phyloP scores from a whole-genome alignment of 2,329 filamentous ascomycete species.

The Pseudocercospora crystallina region DNA sequence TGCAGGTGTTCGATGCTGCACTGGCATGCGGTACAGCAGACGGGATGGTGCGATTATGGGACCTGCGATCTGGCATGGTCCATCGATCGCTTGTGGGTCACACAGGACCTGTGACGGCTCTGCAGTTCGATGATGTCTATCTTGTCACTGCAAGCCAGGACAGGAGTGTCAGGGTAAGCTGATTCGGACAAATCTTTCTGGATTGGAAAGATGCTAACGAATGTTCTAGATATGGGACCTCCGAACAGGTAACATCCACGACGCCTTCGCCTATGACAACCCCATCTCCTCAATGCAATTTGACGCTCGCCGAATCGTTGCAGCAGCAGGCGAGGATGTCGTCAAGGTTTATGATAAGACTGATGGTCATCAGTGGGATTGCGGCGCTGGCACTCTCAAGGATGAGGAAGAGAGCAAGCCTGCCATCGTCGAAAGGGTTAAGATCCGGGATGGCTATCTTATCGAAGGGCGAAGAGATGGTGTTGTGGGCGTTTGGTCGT shows the following conservation, averaged over 20 bases:
- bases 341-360: conserved; percentile 99
- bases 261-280: conserved; percentile 93
- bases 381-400: conserved; percentile 76
- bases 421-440: conserved; percentile 71
- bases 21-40: conserved; percentile 95
- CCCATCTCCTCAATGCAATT: conserved; percentile 97
- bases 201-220: conserved; percentile 26
- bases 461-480: conserved; percentile 88
- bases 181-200: too few relatives aligned
- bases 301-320: conserved; percentile 82
- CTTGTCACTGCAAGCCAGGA: conserved; percentile 91
- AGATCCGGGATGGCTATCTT: conserved; percentile 90
- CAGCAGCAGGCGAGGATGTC: conserved; percentile 86
- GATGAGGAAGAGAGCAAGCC: conserved; percentile 54
- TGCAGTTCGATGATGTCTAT: conserved; percentile 96
- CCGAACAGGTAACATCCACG: conserved; percentile 89
- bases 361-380: conserved; percentile 94
- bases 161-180: conserved; percentile 85
- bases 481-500: conserved; percentile 86
- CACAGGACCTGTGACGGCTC: conserved; percentile 86
- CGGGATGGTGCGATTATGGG: conserved; percentile 95
- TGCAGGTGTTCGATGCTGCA: conserved; percentile 95
- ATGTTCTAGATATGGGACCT: conserved; percentile 88
- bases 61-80: conserved; percentile 94
- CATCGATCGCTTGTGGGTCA: conserved; percentile 93